phyloP scores from a whole-genome alignment of 768 basidiomycete genomes.

The Wakefieldia striispora region DNA sequence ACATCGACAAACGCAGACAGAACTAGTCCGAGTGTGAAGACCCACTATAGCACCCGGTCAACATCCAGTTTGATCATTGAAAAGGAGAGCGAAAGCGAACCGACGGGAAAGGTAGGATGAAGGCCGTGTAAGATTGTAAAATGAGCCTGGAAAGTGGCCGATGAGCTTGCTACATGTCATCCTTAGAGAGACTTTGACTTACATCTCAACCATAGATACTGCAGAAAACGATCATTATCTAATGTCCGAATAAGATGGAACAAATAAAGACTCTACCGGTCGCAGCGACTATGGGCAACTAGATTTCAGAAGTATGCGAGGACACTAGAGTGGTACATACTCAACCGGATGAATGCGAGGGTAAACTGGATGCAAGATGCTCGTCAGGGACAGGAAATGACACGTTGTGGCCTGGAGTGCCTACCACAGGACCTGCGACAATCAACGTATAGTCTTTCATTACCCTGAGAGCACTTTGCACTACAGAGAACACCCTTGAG shows the following conservation, averaged over 20 bases:
- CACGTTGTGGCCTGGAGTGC: neutral
- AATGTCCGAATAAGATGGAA: neutral
- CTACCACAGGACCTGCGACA: conserved; percentile 19
- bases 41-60: conserved; percentile 31
- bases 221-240: neutral
- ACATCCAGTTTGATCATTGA: neutral
- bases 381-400: neutral
- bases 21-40: conserved; percentile 45
- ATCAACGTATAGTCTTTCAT: neutral
- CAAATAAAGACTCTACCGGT: conserved; percentile 9
- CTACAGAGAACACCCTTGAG: conserved; percentile 1
- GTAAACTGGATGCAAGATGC: no score
- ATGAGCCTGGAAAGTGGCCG: conserved; percentile 9
- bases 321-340: conserved; percentile 2
- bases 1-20: conserved; percentile 47
- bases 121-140: conserved; percentile 8
- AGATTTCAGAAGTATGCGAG: neutral
- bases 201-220: conserved; percentile 26
- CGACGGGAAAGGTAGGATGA: conserved; percentile 6
- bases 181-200: neutral
- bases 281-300: conserved; percentile 13
- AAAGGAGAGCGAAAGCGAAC: conserved; percentile 1
- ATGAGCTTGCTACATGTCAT: neutral
- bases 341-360: conserved; percentile 17
- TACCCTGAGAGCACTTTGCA: conserved; percentile 4